Evolutionary conservation across 2,329 filamentous ascomycete species (phyloP), one percentile per base, ranked within the genome.

Genomic region (Xylaria sp.): DNA sequence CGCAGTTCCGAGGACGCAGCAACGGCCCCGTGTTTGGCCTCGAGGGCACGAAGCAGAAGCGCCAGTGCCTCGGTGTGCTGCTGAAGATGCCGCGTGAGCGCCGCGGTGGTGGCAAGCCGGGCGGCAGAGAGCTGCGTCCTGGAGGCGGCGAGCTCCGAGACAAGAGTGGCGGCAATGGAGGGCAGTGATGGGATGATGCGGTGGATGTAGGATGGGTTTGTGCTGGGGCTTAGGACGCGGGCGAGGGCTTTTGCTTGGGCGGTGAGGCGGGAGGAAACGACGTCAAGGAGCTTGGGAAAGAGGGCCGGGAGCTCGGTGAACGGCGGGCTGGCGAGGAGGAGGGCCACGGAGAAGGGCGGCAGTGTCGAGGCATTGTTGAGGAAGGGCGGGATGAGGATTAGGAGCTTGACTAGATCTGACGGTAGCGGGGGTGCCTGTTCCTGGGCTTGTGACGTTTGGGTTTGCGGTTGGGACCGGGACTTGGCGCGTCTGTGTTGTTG

Each of bases 151-250:
- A 84, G 74, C 3, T 77, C 69, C 12, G 75, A 39, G n/a, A 73
- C 75, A 1, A 88, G 81, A 2, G 78, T 66, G 3, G 77, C 70
- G 19, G 84, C 77, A 27, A 81, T 78, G 1, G 77, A 69, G 0
- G 84, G 79, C 1, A 91, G 79, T 19, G 81, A 78, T 0, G 86
- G 81, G 58, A 90, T 84, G 27, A 82, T 78, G 21, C 88, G 86
- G 79, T 90, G 88, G n/a, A 89, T 79, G 74, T 82, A 87, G 21
- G 86, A 86, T 0, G 85, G 81, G 75, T 87, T 87, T 0, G 84
- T 86, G 17, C 79, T 79, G 0, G 85, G 85, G 69, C 83, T 81
- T 2, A 81, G 76, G 39, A 86, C 79, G 47, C 86, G 83, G 1
- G 85, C 82, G 27, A 89, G 80, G 17, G 80, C 73, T 14, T 83